Conservation (phyloP, 2,329 filamentous ascomycete species). For the Neonectria sp. region DNA sequence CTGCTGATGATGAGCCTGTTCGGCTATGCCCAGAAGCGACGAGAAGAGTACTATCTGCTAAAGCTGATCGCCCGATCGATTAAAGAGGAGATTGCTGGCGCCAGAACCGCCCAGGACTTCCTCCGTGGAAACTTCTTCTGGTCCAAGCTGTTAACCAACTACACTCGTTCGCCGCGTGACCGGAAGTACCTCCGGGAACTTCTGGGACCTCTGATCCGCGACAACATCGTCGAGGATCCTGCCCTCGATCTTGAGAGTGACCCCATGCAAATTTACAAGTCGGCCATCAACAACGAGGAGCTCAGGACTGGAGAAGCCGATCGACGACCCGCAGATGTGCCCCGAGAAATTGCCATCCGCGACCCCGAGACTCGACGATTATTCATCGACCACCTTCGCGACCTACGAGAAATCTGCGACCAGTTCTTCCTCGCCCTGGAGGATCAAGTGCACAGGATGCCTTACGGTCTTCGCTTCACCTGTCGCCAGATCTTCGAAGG, state of each 20-base stretch:
- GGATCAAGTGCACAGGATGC: constrained; percentile 88
- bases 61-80: constrained; percentile 89
- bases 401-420: constrained; percentile 94
- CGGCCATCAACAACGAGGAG: constrained; percentile 97
- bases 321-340: constrained; percentile 84
- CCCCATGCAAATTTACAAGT: constrained; percentile 96
- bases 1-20: constrained; percentile 97
- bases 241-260: constrained; percentile 95
- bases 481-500: constrained; percentile 88
- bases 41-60: constrained; percentile 96
- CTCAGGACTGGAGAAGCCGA: constrained; percentile 90
- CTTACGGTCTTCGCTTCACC: constrained; percentile 92
- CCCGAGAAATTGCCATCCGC: constrained; percentile 93
- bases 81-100: constrained; percentile 86
- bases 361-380: constrained; percentile 92
- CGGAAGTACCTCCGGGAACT: constrained; percentile 93
- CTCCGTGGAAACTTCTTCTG: constrained; percentile 94
- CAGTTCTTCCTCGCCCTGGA: constrained; percentile 89
- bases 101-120: constrained; percentile 84
- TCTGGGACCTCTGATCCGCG: constrained; percentile 86
- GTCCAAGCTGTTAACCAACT: constrained; percentile 87
- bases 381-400: constrained; percentile 95
- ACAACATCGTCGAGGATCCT: constrained; percentile 94
- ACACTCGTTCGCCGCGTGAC: constrained; percentile 91
- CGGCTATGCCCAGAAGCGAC: constrained; percentile 95